phyloP scores from a whole-genome alignment of 2,329 filamentous ascomycete genomes.

The Beauveria caledonica region DNA sequence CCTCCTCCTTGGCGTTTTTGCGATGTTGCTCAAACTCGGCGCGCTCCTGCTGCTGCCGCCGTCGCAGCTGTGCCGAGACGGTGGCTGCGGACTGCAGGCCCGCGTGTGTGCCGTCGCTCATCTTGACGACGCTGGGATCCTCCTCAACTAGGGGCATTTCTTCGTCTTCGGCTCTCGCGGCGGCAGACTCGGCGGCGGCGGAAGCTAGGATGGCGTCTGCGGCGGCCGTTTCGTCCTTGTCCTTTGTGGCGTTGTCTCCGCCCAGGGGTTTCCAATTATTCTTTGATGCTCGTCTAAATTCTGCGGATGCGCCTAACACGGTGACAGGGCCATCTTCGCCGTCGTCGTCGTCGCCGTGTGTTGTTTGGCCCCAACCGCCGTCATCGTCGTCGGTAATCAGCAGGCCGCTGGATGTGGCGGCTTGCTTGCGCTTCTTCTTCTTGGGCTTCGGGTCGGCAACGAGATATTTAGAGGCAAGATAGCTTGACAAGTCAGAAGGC shows the following conservation, averaged over 20 bases:
- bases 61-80: conserved; percentile 60
- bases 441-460: conserved; percentile 46
- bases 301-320: conserved; percentile 44
- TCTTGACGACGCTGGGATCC: conserved; percentile 48
- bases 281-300: conserved; percentile 69
- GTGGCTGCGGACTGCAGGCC: conserved; percentile 79
- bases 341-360: conserved; percentile 41
- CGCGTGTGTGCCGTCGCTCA: conserved; percentile 82
- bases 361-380: conserved; percentile 37
- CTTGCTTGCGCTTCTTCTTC: conserved; percentile 59
- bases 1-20: conserved; percentile 46
- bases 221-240: conserved; percentile 42
- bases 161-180: conserved; percentile 38
- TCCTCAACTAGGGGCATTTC: conserved; percentile 40
- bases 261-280: conserved; percentile 72
- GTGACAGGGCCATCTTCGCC: conserved; percentile 45
- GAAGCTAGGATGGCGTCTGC: conserved; percentile 73
- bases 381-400: conserved; percentile 60
- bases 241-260: conserved; percentile 22
- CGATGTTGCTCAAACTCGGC: conserved; percentile 37
- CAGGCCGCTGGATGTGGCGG: conserved; percentile 40
- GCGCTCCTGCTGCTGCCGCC: conserved; percentile 58
- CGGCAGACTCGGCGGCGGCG: conserved; percentile 58
- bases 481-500: conserved; percentile 63
- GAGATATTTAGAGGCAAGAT: conserved; percentile 88